phyloP scores from a whole-genome alignment of 2,329 filamentous ascomycete species.

The Colletotrichum orchidophilum region DNA sequence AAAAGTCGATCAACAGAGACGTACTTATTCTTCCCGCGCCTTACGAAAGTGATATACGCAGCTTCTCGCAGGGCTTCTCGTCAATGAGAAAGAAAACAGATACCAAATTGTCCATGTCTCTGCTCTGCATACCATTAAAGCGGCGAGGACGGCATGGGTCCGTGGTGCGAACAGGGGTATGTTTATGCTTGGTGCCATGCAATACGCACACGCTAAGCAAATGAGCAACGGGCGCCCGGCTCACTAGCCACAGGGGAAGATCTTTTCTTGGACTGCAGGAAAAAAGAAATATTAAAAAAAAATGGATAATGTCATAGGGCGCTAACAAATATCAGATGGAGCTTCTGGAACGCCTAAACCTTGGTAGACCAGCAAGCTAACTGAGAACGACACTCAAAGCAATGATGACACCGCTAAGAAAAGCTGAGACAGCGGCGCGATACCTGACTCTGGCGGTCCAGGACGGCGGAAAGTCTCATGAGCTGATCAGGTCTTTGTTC shows the following conservation, averaged over 20 bases:
- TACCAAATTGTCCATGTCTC: too few species aligned
- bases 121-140: neutral
- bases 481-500: neutral
- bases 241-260: neutral
- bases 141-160: neutral
- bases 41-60: neutral
- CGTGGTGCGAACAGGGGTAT: slow-evolving; percentile 18
- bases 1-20: neutral
- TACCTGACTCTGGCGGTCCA: neutral
- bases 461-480: neutral
- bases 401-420: slow-evolving; percentile 15
- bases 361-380: neutral
- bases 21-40: neutral
- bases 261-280: neutral
- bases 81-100: neutral
- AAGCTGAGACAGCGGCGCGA: slow-evolving; percentile 25
- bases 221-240: slow-evolving; percentile 10
- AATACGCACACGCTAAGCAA: slow-evolving; percentile 4
- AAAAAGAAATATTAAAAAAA: neutral
- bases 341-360: slow-evolving; percentile 11
- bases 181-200: slow-evolving; percentile 1
- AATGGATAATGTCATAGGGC: neutral
- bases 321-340: slow-evolving; percentile 7
- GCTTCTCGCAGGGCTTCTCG: slow-evolving; percentile 10
- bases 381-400: slow-evolving; percentile 18